Base-by-base conservation (phyloP, 2,329 filamentous ascomycete genomes). In the Sphaerostilbella broomeana region DNA sequence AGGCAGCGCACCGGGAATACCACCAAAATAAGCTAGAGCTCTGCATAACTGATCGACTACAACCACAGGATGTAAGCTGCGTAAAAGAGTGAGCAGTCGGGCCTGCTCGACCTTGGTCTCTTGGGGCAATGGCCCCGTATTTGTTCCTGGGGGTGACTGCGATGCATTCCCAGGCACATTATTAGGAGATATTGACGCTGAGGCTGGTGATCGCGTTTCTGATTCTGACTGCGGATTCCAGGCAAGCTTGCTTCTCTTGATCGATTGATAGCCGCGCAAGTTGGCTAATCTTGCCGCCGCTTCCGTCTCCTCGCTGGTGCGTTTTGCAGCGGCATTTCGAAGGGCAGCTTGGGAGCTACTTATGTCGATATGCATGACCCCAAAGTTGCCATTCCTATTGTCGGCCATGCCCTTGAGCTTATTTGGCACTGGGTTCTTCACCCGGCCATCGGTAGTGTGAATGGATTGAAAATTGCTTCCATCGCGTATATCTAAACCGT, bases 1-100 rank as follows among this genome's bases (percentile, higher is more conserved):
- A 5, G 71, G 67, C 6, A 72, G 70, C 4, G 69, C 70, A 19
- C 69, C 71, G 25, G 75, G 73, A 31, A 75, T 68, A 18, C 77
- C 75, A 6, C 78, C 77, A 56, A 81, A 81, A 48, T 77, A 80
- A n/a, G 72, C 69, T 38, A 81, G 53, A 2, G 74, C 77, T 48
- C 72, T 79, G 52, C 75, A 80, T 22, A 82, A 62, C 50, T 79
- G 76, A 44, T 81, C 75, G 15, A 80, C 76, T 1, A 81, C 73
- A 3, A 67, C 61, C 7, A 67, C 51, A 8, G 77, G 77, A 46
- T 74, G 67, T 9, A 81, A 59, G 28, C 66, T 72, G 33, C 72
- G 68, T 15, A 82, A 56, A 10, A 81, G 59, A 5, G 70, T 73
- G 31, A 81, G 60, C 2, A 81, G 60, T 20, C 78, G 70, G 43